Base-by-base conservation (phyloP, 495 filamentous ascomycete species). In the Penicillium ucsense region DNA sequence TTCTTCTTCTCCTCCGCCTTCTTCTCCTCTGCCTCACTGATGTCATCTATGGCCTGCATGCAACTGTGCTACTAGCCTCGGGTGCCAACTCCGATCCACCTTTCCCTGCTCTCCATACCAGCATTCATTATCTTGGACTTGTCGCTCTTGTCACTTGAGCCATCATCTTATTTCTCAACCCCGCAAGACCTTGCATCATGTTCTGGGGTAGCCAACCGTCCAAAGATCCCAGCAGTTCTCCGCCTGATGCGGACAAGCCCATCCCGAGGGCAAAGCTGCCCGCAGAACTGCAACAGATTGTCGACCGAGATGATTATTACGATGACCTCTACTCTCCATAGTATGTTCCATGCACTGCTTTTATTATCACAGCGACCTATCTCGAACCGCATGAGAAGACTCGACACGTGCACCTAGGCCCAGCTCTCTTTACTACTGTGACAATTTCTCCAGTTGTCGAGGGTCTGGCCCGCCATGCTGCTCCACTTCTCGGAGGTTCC, bases 281-380 rank as follows among this genome's bases (percentile, higher is more conserved):
- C 4, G 66, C 75, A 10, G 71, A 74, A 9, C 66, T 90, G 5
- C 88, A 95, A 56, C 82, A 80, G 37, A 79, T 86, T 5, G 70
- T 90, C 3, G 86, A 94, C 52, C 78, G 75, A 34, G 82, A 89
- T 11, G 81, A 78, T 39, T 82, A 90, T 50, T 86, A 84, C 62
- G 84, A 90, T 47, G 77, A 86, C 52, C 65, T 94, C 8, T 83
- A 83, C 55, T 78, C 84, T 45, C 82, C 86, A 66, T 87, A 82
- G 88, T 94, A 79, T 50, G 89, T 84, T 30, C 27, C 50, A 4
- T 4, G 31, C 38, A 20, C 20, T 20, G 20, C 20, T 20, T 20
- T 20, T 1, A 20, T 20, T 20, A 20, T 20, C 20, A 20, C 20
- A 20, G 20, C 20, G 20, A 20, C 20, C 1, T 20, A 2, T 20